Conservation (phyloP, 2,329 filamentous ascomycete species). For the Karstenula rhodostoma region DNA sequence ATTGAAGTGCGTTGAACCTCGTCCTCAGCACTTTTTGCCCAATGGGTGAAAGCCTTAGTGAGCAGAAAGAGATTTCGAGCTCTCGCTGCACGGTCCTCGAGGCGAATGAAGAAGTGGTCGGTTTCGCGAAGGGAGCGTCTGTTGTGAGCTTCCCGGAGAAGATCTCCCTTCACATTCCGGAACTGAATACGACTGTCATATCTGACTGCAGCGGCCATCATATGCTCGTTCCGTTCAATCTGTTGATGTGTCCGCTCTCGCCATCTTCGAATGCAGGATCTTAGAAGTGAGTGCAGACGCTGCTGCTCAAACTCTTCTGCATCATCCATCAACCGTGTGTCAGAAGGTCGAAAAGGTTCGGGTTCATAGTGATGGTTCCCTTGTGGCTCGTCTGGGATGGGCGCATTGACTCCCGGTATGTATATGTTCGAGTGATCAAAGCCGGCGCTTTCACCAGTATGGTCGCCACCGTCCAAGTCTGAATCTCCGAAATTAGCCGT, state of each 20-base stretch:
- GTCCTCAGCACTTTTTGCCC: slow-evolving; percentile 71
- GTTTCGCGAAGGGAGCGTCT: slow-evolving; percentile 57
- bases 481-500: slow-evolving; percentile 26
- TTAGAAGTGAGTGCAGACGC: slow-evolving; percentile 36
- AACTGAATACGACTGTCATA: slow-evolving; percentile 62
- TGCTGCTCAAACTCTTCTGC: slow-evolving; percentile 53
- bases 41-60: slow-evolving; percentile 71
- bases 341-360: slow-evolving; percentile 58
- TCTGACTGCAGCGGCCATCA: slow-evolving; percentile 49
- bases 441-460: slow-evolving; percentile 39
- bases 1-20: slow-evolving; percentile 71
- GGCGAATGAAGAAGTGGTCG: slow-evolving; percentile 62
- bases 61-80: slow-evolving; percentile 72
- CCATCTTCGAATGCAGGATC: slow-evolving; percentile 56
- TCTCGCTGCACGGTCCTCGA: slow-evolving; percentile 67
- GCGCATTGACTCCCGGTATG: slow-evolving; percentile 48
- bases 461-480: slow-evolving; percentile 39
- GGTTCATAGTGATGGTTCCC: slow-evolving; percentile 31
- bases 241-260: slow-evolving; percentile 51
- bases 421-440: slow-evolving; percentile 40
- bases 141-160: slow-evolving; percentile 31
- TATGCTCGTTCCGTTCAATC: slow-evolving; percentile 34
- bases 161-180: slow-evolving; percentile 59
- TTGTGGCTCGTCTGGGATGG: slow-evolving; percentile 33
- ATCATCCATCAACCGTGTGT: slow-evolving; percentile 60